Conservation (phyloP, 345 rosid species). For the Arabidopsis arenosa region DNA sequence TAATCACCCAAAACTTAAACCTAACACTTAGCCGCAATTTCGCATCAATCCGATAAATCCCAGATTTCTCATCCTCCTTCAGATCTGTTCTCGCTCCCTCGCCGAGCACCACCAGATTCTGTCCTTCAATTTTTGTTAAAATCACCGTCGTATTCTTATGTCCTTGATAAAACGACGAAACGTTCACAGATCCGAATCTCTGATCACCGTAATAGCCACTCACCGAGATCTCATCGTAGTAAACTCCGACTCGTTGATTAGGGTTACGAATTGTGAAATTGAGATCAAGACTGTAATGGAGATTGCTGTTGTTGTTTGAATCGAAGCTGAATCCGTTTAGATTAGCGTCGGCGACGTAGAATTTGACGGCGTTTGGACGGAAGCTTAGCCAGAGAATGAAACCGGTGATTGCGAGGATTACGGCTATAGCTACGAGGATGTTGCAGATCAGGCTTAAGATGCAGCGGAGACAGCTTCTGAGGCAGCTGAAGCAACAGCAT, state of each 20-base stretch:
- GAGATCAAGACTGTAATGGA: constrained; percentile 53
- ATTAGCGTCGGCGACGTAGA: constrained; percentile 54
- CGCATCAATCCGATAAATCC: constrained; percentile 56
- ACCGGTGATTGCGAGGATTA: constrained; percentile 49
- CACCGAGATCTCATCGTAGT: constrained; percentile 56
- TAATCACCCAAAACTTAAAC: constrained; percentile 63
- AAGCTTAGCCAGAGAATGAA: constrained; percentile 66
- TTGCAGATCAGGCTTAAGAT: constrained; percentile 58
- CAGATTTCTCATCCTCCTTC: constrained; percentile 47
- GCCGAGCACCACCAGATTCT: constrained; percentile 43
- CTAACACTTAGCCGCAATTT: constrained; percentile 56
- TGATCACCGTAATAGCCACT: constrained; percentile 50
- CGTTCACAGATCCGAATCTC: constrained; percentile 41
- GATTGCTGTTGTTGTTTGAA: constrained; percentile 45
- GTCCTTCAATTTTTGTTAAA: constrained; percentile 49
- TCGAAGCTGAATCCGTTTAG: constrained; percentile 53
- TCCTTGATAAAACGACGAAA: constrained; percentile 71
- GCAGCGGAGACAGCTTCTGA: constrained; percentile 54
- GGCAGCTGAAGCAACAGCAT: constrained; percentile 57
- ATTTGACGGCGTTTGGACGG: constrained; percentile 64
- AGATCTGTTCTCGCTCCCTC: constrained; percentile 38
- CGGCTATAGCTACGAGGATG: constrained; percentile 47
- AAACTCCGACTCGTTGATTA: constrained; percentile 59
- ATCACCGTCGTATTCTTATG: constrained; percentile 66
- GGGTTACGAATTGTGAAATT: constrained; percentile 70